Percentiles rank a stretch among this genome's conserved stretches.
phyloP scores from a whole-genome alignment of 1,284 basidiomycete genomes.

The Sanghuangporus sanghuang region DNA sequence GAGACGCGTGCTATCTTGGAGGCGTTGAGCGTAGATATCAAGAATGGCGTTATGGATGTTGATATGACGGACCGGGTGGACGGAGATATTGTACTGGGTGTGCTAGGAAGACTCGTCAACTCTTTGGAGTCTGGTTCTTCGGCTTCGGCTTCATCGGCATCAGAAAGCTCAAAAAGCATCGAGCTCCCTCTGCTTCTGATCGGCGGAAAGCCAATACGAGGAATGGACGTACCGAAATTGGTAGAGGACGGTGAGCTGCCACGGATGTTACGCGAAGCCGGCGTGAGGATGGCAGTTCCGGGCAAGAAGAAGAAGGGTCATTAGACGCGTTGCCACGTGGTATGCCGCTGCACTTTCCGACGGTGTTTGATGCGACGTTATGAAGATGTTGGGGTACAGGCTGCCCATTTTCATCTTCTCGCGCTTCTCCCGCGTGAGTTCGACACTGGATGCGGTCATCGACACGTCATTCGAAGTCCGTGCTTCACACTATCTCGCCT shows the following conservation, averaged over 20 bases:
- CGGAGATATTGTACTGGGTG: constrained; percentile 37
- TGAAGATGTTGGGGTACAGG: too few species aligned
- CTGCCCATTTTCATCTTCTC: too few species aligned
- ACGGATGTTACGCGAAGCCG: constrained; percentile 47
- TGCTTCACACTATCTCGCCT: too few species aligned
- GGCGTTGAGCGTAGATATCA: background rate
- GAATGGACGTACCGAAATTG: constrained; percentile 39
- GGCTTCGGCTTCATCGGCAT: background rate
- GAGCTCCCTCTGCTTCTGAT: constrained; percentile 71
- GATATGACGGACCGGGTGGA: constrained; percentile 28
- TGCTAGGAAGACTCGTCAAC: constrained; percentile 42
- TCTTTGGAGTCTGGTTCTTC: background rate
- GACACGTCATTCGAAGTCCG: too few species aligned
- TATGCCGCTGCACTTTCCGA: too few species aligned
- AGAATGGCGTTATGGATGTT: background rate
- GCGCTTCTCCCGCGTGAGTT: too few species aligned
- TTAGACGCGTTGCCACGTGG: background rate
- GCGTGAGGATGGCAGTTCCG: constrained; percentile 43
- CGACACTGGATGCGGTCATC: too few species aligned
- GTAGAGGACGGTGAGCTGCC: constrained; percentile 48
- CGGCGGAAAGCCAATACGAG: constrained; percentile 43
- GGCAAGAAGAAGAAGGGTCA: constrained; percentile 45
- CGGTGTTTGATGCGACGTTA: too few species aligned
- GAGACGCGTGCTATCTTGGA: background rate
- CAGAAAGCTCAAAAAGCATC: constrained; percentile 35